phyloP scores from a whole-genome alignment of 164 flowering plant species.

The Umbellularia californica region DNA sequence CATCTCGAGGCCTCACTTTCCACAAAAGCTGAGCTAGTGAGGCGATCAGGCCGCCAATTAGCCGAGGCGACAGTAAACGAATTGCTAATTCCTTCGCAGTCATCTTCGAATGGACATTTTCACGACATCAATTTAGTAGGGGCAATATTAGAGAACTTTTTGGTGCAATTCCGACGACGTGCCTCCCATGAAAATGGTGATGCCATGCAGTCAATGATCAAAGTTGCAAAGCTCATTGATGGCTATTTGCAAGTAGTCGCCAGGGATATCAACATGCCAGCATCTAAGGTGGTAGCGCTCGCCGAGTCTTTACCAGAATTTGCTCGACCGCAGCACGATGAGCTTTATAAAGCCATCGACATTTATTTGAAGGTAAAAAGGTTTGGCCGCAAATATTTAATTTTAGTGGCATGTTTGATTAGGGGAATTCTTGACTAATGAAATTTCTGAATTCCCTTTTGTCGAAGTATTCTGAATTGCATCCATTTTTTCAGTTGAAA shows the following conservation, averaged over 20 bases:
- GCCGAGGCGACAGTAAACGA: slow-evolving; percentile 66
- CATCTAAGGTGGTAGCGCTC: slow-evolving; percentile 44
- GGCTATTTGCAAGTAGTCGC: slow-evolving; percentile 68
- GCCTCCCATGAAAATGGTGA: slow-evolving; percentile 21
- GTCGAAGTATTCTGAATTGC: too few relatives aligned
- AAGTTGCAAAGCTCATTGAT: slow-evolving; percentile 69
- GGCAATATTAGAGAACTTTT: slow-evolving; percentile 49
- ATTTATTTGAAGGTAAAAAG: slow-evolving; percentile 67
- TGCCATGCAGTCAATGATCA: slow-evolving; percentile 31
- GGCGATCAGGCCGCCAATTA: slow-evolving; percentile 51
- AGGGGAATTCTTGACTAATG: neutral
- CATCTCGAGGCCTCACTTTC: slow-evolving; percentile 42
- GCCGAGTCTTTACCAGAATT: slow-evolving; percentile 62
- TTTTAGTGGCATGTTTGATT: neutral
- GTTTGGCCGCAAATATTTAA: neutral
- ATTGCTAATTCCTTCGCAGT: slow-evolving; percentile 40
- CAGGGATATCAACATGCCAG: slow-evolving; percentile 50
- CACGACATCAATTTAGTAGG: slow-evolving; percentile 58
- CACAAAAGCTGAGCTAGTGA: slow-evolving; percentile 63
- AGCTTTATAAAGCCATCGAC: slow-evolving; percentile 79
- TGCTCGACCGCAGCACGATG: slow-evolving; percentile 66
- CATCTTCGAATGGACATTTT: slow-evolving; percentile 23
- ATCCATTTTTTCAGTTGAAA: too few relatives aligned
- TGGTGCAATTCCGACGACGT: slow-evolving; percentile 47
- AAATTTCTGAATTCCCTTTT: neutral